phyloP scores from a whole-genome alignment of 2,329 filamentous ascomycete species.

The Fusarium sp. region DNA sequence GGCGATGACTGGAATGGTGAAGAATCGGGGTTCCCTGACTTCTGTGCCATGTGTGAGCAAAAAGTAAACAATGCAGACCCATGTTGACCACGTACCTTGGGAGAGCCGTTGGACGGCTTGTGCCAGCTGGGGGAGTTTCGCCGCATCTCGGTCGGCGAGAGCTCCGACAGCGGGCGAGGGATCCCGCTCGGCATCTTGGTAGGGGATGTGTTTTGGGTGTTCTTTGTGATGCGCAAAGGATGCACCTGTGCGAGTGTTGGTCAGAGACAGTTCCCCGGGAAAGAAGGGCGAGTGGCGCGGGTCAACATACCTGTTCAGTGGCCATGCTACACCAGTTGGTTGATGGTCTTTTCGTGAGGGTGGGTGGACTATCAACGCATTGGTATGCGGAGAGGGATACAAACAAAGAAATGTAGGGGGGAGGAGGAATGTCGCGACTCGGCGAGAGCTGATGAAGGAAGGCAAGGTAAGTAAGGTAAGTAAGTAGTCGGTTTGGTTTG shows the following conservation, averaged over 20 bases:
- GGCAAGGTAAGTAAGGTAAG: slow-evolving; percentile 37
- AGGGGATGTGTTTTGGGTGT: slow-evolving; percentile 65
- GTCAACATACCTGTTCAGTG: slow-evolving; percentile 50
- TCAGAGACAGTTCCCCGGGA: slow-evolving; percentile 38
- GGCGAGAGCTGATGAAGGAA: slow-evolving; percentile 28
- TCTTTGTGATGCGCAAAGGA: slow-evolving; percentile 81
- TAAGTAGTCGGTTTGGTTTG: slow-evolving; percentile 29
- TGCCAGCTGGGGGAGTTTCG: slow-evolving; percentile 94
- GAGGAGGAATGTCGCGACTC: slow-evolving; percentile 46
- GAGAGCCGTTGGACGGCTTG: slow-evolving; percentile 68
- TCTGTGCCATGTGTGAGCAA: slow-evolving; percentile 57
- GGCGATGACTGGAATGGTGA: slow-evolving; percentile 89
- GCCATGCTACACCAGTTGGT: slow-evolving; percentile 47
- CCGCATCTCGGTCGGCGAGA: slow-evolving; percentile 83
- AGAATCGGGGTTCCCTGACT: slow-evolving; percentile 75
- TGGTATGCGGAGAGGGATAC: slow-evolving; percentile 44
- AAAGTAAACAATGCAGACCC: slow-evolving; percentile 18
- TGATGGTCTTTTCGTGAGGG: slow-evolving; percentile 29
- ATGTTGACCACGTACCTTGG: slow-evolving; percentile 47
- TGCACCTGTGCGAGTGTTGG: slow-evolving; percentile 64
- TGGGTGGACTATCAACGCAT: slow-evolving; percentile 47
- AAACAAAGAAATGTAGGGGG: slow-evolving; percentile 33
- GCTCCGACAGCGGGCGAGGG: slow-evolving; percentile 83
- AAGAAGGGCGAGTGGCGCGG: slow-evolving; percentile 25
- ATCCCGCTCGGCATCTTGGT: slow-evolving; percentile 67